These are phyloP conservation scores for Pichia sp. DNA, from an alignment of 1,139 yeast genomes.

Conservation along the genomic window DNA sequence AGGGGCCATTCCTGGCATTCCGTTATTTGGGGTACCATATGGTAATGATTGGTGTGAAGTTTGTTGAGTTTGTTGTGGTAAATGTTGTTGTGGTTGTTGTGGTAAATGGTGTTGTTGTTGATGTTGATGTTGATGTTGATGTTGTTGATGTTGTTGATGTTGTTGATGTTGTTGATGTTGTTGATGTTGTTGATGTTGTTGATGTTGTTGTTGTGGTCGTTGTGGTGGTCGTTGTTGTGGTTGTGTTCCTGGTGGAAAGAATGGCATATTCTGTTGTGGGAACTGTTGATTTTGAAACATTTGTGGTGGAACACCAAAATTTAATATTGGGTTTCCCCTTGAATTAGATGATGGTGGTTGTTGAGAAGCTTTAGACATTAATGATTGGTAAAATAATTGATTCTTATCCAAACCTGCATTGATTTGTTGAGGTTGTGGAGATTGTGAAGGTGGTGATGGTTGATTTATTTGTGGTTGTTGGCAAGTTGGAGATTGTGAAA, in stretches of 20 bases:
- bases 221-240: background rate
- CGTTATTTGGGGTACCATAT: background rate
- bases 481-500: background rate
- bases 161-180: conserved; percentile 14
- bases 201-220: conserved; percentile 7
- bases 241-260: background rate
- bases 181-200: conserved; percentile 18
- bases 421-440: background rate
- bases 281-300: background rate
- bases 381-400: conserved; percentile 50
- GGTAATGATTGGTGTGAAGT: too few species aligned
- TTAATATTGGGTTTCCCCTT: too few species aligned
- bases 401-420: conserved; percentile 24
- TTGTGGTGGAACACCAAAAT: background rate
- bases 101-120: background rate
- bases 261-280: background rate
- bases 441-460: conserved; percentile 5
- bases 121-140: background rate
- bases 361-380: conserved; percentile 19
- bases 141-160: conserved; percentile 19
- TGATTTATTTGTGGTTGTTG: background rate
- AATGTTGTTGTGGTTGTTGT: background rate
- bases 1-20: background rate
- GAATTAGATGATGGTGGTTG: background rate
- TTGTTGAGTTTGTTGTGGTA: background rate